A percentile compares a stretch with the other conserved stretches of the same genome.
These are phyloP conservation scores for Bipolaris zeicola DNA, from an alignment of 2,329 filamentous ascomycete genomes.

Conservation along the genomic window DNA sequence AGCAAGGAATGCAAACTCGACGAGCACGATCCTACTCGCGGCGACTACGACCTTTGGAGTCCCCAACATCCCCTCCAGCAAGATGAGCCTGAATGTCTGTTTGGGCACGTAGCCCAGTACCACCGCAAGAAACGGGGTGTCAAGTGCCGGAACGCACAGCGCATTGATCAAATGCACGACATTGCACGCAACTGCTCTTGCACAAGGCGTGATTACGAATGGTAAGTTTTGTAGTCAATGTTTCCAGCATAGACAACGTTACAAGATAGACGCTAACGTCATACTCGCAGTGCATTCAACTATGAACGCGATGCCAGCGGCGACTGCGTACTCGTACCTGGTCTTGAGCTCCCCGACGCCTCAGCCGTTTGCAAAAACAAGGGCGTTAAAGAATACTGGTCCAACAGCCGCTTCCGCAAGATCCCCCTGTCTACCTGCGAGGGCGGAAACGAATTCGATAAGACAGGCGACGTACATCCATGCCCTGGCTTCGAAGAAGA, in stretches of 20 bases:
- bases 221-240: constrained; percentile 60
- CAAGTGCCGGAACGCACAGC: constrained; percentile 81
- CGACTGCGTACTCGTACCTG: constrained; percentile 76
- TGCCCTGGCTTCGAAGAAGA: constrained; percentile 85
- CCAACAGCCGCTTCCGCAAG: constrained; percentile 84
- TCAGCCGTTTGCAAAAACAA: constrained; percentile 64
- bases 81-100: constrained; percentile 79
- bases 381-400: constrained; percentile 78
- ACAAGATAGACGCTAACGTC: background rate
- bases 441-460: constrained; percentile 77
- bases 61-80: constrained; percentile 82
- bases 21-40: constrained; percentile 63
- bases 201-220: constrained; percentile 87
- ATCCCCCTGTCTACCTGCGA: constrained; percentile 88
- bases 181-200: constrained; percentile 80
- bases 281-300: constrained; percentile 79
- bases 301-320: constrained; percentile 80
- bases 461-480: constrained; percentile 62
- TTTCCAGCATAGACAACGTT: background rate
- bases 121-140: constrained; percentile 83
- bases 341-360: constrained; percentile 69
- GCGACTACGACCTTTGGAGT: constrained; percentile 86
- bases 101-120: constrained; percentile 88
- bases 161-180: constrained; percentile 67
- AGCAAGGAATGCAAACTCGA: constrained; percentile 73